phyloP scores from a whole-genome alignment of 768 basidiomycete species.

The Coprinopsis strossmayeri region DNA sequence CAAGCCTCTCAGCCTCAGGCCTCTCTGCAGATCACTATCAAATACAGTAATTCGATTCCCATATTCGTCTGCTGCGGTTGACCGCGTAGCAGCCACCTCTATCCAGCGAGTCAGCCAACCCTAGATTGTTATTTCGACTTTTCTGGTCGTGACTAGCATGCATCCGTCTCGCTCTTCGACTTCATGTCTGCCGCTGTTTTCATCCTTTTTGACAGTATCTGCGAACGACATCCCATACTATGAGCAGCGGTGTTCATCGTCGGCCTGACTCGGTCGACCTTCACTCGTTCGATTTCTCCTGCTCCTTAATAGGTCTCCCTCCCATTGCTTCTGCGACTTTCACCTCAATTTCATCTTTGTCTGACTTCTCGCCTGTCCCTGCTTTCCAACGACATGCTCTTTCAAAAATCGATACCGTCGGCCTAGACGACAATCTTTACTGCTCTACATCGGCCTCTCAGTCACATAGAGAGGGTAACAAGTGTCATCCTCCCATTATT shows the following conservation, averaged over 20 bases:
- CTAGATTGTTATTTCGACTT: too few relatives aligned
- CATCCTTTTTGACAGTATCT: neutral
- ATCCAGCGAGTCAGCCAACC: too few relatives aligned
- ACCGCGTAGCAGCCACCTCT: too few relatives aligned
- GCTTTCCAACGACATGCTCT: neutral
- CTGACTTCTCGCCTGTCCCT: neutral
- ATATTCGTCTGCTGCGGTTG: neutral
- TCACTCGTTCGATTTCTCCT: neutral
- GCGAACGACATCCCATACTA: neutral
- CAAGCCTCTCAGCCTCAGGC: neutral
- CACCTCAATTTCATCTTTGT: neutral
- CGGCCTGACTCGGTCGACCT: neutral
- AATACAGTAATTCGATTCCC: neutral
- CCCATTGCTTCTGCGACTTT: neutral
- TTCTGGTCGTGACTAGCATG: too few relatives aligned
- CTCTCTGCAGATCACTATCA: neutral
- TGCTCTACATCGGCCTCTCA: neutral
- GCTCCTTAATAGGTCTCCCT: neutral
- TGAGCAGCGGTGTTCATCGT: neutral
- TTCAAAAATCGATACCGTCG: neutral
- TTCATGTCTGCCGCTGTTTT: neutral
- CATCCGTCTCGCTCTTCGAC: neutral
- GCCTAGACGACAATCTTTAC: conserved; percentile 5
- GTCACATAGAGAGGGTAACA: too few relatives aligned
- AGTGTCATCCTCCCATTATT: conserved; percentile 3